Base-by-base conservation (phyloP, 371 early-diverging fungal genomes). In the Lichtheimia hyalospora region DNA sequence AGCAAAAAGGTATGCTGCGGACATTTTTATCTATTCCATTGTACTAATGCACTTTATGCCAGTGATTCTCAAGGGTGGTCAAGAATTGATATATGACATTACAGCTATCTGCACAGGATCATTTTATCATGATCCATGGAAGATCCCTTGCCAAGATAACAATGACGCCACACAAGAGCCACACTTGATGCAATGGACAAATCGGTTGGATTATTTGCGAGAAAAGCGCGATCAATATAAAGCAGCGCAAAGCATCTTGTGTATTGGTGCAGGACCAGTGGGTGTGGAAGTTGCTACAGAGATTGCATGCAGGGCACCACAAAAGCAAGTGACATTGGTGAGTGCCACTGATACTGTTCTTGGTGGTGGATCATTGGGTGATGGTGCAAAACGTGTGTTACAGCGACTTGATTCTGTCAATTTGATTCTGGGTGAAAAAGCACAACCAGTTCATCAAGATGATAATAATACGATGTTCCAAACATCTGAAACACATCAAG, bases 211-310 rank as follows among this genome's bases (percentile, higher is more conserved):
- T 5, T 68, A 60, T 15, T 54, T 79, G 3, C 23, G 54, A 8
- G 28, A 54, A 25, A 69, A 74, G 14, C 59, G 76, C 7, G 49
- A 64, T 0, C 58, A 58, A 1, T 74, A 81, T 20, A 65, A 74
- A 28, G 14, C 52, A 6, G 71, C 83, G 0, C 52, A 71, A 6
- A 49, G 57, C 12, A 76, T 84, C 7, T 56, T 84, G 27, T 80
- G 82, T 58, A 75, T 86, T 34, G 84, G 86, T 14, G 83, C 76
- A 25, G 84, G 84, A 0, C 81, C 84, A 7, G 81, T 82, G 0
- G 84, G 83, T 20, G 71, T 79, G 3, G 86, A 84, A 34, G 23
- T 76, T 42, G 80, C 65, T 18, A 73, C 76, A 3, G 86, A 86
- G 51, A 74, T 86, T 34, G 73, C 75, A 3, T 64, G 71, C 18